Base-by-base conservation (phyloP, 2,329 filamentous ascomycete genomes). In the Podosphaera xanthii region DNA sequence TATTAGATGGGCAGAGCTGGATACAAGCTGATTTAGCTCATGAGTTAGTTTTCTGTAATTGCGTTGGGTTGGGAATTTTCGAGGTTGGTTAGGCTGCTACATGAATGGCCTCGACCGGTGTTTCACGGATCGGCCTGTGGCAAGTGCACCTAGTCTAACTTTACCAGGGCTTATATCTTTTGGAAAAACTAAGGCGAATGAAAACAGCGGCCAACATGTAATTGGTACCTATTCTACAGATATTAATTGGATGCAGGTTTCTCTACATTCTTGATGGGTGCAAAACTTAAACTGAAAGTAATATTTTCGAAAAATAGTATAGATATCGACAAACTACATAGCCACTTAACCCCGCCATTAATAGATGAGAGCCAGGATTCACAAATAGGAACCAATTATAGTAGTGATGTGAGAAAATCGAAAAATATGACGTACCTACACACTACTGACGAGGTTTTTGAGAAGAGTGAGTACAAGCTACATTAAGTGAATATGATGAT, bases 11-110 rank as follows among this genome's bases (percentile, higher is more conserved):
- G 40, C 40, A 12, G 40, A 12, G n/a, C n/a, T 7, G 40, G 40
- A 7, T 4, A 44, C 40, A 44, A 44, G n/a, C 9, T 44, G 72
- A 72, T 72, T 75, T 73, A 71, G 72, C 72, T 44, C 10, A 3
- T 14, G 3, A 12, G 10, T 6, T 3, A 14, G 3, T 12, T 44
- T 44, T 12, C 40, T 4, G 9, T 44, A 3, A 40, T 40, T 40
- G 36, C 5, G 36, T 44, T 44, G 40, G 9, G 10, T 12, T 44
- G 10, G 40, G 5, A 14, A 12, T 12, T 4, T 44, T 12, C 9
- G 40, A 12, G 40, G 40, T 44, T 44, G 40, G 40, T 44, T 44
- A 44, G 40, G 40, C 40, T 44, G 40, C 40, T 14, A 44, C 40
- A 44, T 44, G 40, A 12, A 44, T 44, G 40, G 10, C 40, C n/a